Conservation (phyloP, 306 rosid species). For the Albizia julibrissin region DNA sequence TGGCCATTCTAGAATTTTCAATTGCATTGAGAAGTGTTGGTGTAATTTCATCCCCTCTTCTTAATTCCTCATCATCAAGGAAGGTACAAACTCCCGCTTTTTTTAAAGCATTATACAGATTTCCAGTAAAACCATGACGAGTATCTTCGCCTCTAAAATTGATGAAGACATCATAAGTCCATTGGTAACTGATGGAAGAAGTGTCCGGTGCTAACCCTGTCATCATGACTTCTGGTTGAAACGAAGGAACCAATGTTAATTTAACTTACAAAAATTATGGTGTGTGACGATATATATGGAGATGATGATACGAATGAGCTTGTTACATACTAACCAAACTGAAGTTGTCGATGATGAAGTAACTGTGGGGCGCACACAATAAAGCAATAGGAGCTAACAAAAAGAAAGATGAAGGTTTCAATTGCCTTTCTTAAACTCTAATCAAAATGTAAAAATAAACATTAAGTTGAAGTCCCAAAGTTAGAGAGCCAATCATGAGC, state of each 20-base stretch:
- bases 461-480: too few species aligned
- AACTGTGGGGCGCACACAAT: too few species aligned
- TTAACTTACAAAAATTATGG: too few species aligned
- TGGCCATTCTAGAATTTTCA: background rate
- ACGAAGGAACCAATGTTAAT: background rate
- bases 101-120: background rate
- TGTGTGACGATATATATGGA: too few species aligned
- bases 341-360: too few species aligned
- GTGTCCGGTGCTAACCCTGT: background rate
- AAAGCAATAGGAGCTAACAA: too few species aligned
- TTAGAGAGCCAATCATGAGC: too few species aligned
- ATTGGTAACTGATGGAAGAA: background rate
- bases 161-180: background rate
- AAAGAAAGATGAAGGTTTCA: too few species aligned
- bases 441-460: too few species aligned
- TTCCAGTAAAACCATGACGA: background rate
- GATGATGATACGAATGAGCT: too few species aligned
- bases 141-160: background rate
- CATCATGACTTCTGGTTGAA: background rate
- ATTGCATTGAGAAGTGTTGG: background rate
- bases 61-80: background rate
- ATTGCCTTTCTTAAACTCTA: too few species aligned
- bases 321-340: too few species aligned
- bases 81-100: background rate
- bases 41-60: background rate